Evolutionary conservation across 2,329 filamentous ascomycete species (phyloP).

Genomic region (Ascocoryne sarcoides): DNA sequence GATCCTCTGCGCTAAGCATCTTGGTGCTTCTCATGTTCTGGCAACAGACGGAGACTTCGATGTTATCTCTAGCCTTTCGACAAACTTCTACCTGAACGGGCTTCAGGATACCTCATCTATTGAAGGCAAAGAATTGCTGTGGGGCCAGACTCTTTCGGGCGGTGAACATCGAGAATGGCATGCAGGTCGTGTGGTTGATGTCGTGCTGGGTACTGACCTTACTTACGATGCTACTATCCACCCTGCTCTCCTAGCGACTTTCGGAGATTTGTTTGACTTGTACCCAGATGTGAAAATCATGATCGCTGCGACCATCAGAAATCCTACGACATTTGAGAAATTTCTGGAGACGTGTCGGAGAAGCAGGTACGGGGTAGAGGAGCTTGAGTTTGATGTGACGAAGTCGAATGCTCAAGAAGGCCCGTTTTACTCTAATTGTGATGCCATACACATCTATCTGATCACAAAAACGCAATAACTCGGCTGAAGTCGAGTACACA

Average conservation of each 20-base stretch:
- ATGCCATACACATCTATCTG: not conserved
- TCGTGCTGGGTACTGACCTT: constrained; percentile 68
- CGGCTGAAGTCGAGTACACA: not conserved
- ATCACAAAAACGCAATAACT: not conserved
- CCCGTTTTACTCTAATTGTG: constrained; percentile 45
- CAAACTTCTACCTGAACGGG: constrained; percentile 60
- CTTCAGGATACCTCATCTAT: constrained; percentile 46
- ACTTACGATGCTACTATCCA: constrained; percentile 63
- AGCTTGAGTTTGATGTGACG: constrained; percentile 36
- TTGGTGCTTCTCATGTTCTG: constrained; percentile 50
- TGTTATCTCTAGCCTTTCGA: constrained; percentile 57
- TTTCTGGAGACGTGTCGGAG: constrained; percentile 49
- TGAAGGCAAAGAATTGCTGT: constrained; percentile 46
- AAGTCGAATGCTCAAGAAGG: constrained; percentile 40
- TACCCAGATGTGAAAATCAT: constrained; percentile 50
- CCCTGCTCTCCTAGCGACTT: constrained; percentile 53
- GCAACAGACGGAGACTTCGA: constrained; percentile 68
- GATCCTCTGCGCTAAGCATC: constrained; percentile 61
- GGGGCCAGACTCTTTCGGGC: constrained; percentile 30
- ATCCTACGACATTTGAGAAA: constrained; percentile 55
- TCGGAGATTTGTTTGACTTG: constrained; percentile 51
- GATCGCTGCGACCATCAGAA: constrained; percentile 63
- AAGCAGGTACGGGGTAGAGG: constrained; percentile 33
- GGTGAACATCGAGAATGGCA: constrained; percentile 35
- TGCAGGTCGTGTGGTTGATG: constrained; percentile 39